Evolutionary conservation across 108 stramenopile species (phyloP).

Genomic region (Asterionellopsis glacialis): DNA sequence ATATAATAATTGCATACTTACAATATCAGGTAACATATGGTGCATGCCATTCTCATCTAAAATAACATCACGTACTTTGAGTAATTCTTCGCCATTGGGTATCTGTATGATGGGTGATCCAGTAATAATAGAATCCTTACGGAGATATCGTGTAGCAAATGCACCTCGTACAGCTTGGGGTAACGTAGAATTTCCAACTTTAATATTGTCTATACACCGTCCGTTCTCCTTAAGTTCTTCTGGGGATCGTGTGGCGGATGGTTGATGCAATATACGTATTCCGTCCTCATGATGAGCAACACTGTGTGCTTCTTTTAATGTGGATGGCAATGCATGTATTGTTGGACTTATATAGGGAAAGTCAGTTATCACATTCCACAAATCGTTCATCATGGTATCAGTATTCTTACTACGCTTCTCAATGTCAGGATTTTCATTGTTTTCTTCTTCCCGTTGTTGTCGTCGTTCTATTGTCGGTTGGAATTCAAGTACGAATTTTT

Average conservation of each 20-base stretch:
- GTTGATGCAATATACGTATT: not conserved
- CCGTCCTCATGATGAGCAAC: not conserved
- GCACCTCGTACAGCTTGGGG: constrained; percentile 65
- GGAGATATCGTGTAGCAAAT: constrained; percentile 48
- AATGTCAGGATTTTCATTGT: constrained; percentile 1
- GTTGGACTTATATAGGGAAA: too few relatives aligned
- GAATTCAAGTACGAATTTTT: constrained; percentile 12
- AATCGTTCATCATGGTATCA: not conserved
- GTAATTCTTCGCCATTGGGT: constrained; percentile 28
- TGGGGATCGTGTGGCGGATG: not conserved
- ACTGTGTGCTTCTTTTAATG: not conserved
- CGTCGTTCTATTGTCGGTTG: constrained; percentile 13
- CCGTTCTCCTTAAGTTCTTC: constrained; percentile 4
- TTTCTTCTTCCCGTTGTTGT: constrained; percentile 10
- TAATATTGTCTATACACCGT: constrained; percentile 49
- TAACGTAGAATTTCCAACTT: constrained; percentile 31
- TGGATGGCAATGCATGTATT: not conserved
- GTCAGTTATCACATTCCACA: not conserved
- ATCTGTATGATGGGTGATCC: constrained; percentile 55
- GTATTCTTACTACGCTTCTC: not conserved
- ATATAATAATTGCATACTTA: constrained; percentile 20
- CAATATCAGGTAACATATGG: constrained; percentile 2
- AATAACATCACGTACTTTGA: constrained; percentile 14
- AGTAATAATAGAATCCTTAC: constrained; percentile 38
- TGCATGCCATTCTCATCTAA: not conserved